A percentile compares a stretch with the other conserved stretches of the same genome.
Conservation (phyloP, 2,329 filamentous ascomycete species). For the Cryphonectria parasitica region DNA sequence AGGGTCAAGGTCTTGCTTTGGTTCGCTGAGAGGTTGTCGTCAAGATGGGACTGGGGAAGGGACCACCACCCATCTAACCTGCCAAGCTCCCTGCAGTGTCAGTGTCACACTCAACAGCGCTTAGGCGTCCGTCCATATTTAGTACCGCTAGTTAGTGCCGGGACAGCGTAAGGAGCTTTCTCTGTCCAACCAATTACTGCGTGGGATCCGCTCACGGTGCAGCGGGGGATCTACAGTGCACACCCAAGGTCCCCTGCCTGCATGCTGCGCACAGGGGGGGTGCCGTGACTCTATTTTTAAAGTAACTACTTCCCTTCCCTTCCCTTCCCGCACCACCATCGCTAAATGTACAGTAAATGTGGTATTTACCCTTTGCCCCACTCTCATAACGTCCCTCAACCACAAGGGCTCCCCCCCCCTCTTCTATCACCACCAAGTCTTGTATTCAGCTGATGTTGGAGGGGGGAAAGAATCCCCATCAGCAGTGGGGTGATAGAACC, state of each 20-base stretch:
- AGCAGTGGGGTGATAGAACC: neutral
- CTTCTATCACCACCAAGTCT: neutral
- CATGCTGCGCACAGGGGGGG: neutral
- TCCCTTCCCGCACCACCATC: neutral
- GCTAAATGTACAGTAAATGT: neutral
- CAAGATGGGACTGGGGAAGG: neutral
- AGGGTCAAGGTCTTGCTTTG: neutral
- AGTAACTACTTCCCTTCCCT: neutral
- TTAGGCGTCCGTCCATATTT: slow-evolving; percentile 5
- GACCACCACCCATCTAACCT: neutral
- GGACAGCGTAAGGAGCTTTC: neutral
- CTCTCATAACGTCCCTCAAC: neutral
- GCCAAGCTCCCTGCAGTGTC: neutral
- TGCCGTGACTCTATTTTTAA: slow-evolving; percentile 1
- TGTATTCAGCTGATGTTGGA: neutral
- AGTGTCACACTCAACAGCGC: neutral
- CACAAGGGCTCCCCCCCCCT: neutral
- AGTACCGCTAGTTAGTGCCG: neutral
- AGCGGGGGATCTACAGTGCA: neutral
- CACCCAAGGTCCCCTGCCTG: neutral
- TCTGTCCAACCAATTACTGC: neutral
- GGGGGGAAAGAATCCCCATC: too few species aligned
- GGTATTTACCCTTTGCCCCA: too few species aligned
- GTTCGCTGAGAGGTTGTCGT: slow-evolving; percentile 1
- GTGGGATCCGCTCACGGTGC: neutral